A percentile compares a stretch with the other conserved stretches of the same genome.
These are phyloP conservation scores for Sanguinoderma infundibulare DNA, from an alignment of 1,284 basidiomycete species.

Conservation along the genomic window DNA sequence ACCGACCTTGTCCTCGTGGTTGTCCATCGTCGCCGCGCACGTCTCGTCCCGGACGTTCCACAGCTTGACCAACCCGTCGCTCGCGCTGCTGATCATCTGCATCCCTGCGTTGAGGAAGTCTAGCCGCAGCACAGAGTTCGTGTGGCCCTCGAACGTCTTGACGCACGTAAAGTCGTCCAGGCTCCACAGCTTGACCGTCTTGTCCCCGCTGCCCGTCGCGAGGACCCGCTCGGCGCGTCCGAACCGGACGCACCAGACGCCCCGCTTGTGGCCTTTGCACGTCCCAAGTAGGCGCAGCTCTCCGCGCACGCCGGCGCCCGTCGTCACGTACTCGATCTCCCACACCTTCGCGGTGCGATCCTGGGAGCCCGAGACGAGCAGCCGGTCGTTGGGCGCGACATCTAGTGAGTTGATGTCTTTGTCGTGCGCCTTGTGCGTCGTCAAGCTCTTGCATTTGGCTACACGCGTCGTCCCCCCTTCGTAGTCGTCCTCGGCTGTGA, in stretches of 20 bases:
- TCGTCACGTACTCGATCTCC: conserved; percentile 65
- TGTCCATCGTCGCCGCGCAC: conserved; percentile 89
- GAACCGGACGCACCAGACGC: conserved; percentile 95
- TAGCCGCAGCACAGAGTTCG: conserved; percentile 94
- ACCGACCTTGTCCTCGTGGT: conserved; percentile 88
- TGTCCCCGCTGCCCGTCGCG: conserved; percentile 94
- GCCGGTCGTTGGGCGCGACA: conserved; percentile 87
- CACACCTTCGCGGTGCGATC: conserved; percentile 95
- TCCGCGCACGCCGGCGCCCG: conserved; percentile 56
- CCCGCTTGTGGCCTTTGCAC: conserved; percentile 95
- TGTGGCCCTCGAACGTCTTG: conserved; percentile 97
- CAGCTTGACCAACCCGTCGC: conserved; percentile 94
- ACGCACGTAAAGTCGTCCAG: conserved; percentile 90
- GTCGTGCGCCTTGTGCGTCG: conserved; percentile 94
- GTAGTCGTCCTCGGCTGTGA: conserved; percentile 32
- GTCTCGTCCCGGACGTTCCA: conserved; percentile 94
- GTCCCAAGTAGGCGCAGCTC: conserved; percentile 83
- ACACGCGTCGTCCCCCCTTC: conserved; percentile 5
- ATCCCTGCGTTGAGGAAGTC: conserved; percentile 86
- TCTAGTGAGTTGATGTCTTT: conserved; percentile 99
- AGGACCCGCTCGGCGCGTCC: conserved; percentile 83
- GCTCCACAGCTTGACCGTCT: conserved; percentile 93
- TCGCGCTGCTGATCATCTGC: conserved; percentile 89
- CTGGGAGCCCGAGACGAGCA: conserved; percentile 94
- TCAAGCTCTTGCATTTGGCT: conserved; percentile 74